A percentile compares a stretch with the other conserved stretches of the same genome.
phyloP scores from a whole-genome alignment of 495 filamentous ascomycete species.

The Penicillium parvum region DNA sequence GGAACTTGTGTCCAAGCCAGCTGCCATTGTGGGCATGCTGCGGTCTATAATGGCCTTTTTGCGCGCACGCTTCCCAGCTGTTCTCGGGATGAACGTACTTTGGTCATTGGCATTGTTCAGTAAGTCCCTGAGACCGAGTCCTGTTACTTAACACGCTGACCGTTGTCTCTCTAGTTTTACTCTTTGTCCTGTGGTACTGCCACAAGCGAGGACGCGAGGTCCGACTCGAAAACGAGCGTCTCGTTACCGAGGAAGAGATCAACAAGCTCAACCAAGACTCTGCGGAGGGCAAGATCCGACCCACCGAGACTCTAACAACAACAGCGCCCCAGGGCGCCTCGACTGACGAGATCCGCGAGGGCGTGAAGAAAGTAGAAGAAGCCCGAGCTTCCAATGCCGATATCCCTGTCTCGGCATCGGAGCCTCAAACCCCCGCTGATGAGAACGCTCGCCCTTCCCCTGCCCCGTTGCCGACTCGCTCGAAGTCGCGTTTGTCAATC shows the following conservation, averaged over 20 bases:
- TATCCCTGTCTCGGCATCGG: background rate
- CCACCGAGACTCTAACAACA: conserved; percentile 41
- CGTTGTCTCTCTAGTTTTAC: conserved; percentile 54
- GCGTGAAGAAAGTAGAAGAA: conserved; percentile 37
- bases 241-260: conserved; percentile 49
- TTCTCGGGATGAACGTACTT: conserved; percentile 78
- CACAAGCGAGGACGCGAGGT: conserved; percentile 88
- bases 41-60: conserved; percentile 82
- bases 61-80: conserved; percentile 76
- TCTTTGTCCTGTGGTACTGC: conserved; percentile 96
- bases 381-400: conserved; percentile 23
- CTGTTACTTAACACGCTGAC: background rate
- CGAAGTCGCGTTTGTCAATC: conserved; percentile 34
- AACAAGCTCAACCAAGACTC: conserved; percentile 37
- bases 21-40: conserved; percentile 75
- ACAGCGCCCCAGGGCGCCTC: conserved; percentile 45
- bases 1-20: conserved; percentile 80
- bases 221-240: conserved; percentile 66
- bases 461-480: conserved; percentile 21
- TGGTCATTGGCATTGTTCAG: conserved; percentile 80
- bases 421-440: conserved; percentile 6
- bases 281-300: conserved; percentile 30
- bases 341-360: conserved; percentile 36
- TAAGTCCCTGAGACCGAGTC: conserved; percentile 39
- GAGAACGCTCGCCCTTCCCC: conserved; percentile 10